Conservation (phyloP, 164 flowering plant species). For the Dillenia suffruticosa region DNA sequence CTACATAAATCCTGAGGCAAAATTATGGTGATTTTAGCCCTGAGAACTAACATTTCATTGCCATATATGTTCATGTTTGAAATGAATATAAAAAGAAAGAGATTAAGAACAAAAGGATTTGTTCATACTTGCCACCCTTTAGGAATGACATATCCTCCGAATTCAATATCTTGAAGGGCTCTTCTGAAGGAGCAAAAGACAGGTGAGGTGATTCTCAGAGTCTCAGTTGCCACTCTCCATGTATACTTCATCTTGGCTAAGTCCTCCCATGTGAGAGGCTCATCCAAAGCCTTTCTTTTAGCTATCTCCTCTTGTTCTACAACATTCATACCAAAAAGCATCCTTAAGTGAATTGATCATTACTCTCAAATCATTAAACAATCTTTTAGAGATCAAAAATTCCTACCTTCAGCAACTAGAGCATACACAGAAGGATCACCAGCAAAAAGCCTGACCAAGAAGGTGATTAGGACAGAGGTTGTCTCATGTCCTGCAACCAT, state of each 20-base stretch:
- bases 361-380: neutral
- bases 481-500: constrained; percentile 70
- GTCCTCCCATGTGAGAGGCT: constrained; percentile 70
- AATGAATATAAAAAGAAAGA: no score
- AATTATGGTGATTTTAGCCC: no score
- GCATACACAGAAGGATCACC: constrained; percentile 32
- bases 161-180: constrained; percentile 45
- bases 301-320: constrained; percentile 40
- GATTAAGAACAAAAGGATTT: neutral
- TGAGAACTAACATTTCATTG: no score
- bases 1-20: no score
- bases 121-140: constrained; percentile 64
- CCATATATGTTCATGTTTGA: no score
- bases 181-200: constrained; percentile 54
- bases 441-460: constrained; percentile 37
- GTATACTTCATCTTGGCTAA: constrained; percentile 67
- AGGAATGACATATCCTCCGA: constrained; percentile 58
- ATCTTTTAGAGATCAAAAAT: no score
- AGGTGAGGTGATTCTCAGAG: constrained; percentile 43
- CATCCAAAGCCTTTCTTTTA: constrained; percentile 23
- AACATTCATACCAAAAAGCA: neutral
- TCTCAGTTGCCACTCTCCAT: constrained; percentile 66
- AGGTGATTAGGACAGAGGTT: constrained; percentile 43
- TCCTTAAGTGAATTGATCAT: neutral
- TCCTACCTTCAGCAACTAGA: constrained; percentile 16